phyloP scores from a whole-genome alignment of 73 alveolate species.

The Tetrahymena malaccensis region DNA sequence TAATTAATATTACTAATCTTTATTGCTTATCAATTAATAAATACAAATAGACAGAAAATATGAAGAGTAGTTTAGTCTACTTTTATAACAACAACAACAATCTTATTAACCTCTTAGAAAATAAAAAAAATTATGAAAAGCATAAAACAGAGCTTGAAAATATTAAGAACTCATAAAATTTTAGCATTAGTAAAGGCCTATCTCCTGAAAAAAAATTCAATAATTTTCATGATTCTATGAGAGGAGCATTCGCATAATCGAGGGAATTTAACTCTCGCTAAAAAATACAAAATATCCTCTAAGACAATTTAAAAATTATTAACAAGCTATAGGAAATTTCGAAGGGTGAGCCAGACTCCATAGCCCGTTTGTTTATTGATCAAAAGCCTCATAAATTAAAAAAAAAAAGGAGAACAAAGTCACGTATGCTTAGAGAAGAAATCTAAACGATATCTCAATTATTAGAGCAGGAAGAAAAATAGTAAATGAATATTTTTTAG shows the following conservation, averaged over 20 bases:
- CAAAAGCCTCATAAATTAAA: background rate
- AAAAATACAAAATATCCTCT: background rate
- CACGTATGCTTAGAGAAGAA: background rate
- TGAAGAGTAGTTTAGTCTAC: background rate
- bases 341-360: background rate
- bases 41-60: background rate
- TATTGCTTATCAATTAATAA: too few relatives aligned
- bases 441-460: background rate
- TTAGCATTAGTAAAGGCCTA: background rate
- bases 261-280: background rate
- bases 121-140: background rate
- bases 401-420: background rate
- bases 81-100: background rate
- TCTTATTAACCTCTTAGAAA: background rate
- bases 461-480: background rate
- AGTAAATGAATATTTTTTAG: background rate
- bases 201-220: background rate
- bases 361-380: background rate
- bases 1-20: too few relatives aligned
- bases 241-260: background rate
- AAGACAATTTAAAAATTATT: background rate
- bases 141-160: background rate
- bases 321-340: background rate
- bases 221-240: background rate
- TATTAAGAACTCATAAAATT: background rate